Percentiles rank a stretch among this genome's conserved stretches.
These are phyloP conservation scores for Zymoseptoria crescenta DNA, from an alignment of 2,329 filamentous ascomycete species.

Conservation along the genomic window DNA sequence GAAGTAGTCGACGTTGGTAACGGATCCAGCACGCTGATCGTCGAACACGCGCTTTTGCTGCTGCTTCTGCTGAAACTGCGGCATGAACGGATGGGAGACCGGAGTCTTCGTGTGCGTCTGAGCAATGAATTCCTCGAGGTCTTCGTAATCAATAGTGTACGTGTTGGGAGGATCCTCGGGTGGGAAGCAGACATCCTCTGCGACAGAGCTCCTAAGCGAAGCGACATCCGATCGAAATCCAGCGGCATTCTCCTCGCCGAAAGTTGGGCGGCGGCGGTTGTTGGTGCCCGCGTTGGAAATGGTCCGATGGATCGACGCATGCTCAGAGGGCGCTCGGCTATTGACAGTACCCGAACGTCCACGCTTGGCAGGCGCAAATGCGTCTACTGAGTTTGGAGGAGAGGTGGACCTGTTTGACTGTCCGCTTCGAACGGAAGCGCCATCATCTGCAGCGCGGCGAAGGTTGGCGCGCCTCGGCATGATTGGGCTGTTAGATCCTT, in stretches of 20 bases:
- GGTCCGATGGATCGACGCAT: conserved; percentile 59
- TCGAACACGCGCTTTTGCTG: conserved; percentile 46
- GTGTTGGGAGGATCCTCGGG: conserved; percentile 72
- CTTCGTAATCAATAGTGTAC: conserved; percentile 82
- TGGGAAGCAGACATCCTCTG: conserved; percentile 86
- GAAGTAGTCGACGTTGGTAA: conserved; percentile 13
- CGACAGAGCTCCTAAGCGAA: conserved; percentile 61
- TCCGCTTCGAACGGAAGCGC: conserved; percentile 13
- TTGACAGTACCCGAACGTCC: conserved; percentile 65
- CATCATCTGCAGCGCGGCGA: conserved; percentile 28
- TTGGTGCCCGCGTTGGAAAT: conserved; percentile 56
- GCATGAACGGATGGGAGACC: conserved; percentile 35
- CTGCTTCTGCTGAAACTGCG: conserved; percentile 20
- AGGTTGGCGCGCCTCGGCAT: conserved; percentile 37
- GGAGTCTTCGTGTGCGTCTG: conserved; percentile 44
- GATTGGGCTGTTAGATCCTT: conserved; percentile 29
- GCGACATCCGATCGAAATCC: conserved; percentile 53
- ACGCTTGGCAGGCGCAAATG: conserved; percentile 84
- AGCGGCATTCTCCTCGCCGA: conserved; percentile 51
- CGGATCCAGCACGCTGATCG: conserved; percentile 44
- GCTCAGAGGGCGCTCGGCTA: conserved; percentile 48
- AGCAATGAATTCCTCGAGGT: conserved; percentile 82
- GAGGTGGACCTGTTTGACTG: conserved; percentile 56
- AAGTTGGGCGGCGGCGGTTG: conserved; percentile 48
- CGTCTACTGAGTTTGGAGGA: conserved; percentile 94